phyloP scores from a whole-genome alignment of 2,329 filamentous ascomycete species.

The Sporothrix euskadiensis region DNA sequence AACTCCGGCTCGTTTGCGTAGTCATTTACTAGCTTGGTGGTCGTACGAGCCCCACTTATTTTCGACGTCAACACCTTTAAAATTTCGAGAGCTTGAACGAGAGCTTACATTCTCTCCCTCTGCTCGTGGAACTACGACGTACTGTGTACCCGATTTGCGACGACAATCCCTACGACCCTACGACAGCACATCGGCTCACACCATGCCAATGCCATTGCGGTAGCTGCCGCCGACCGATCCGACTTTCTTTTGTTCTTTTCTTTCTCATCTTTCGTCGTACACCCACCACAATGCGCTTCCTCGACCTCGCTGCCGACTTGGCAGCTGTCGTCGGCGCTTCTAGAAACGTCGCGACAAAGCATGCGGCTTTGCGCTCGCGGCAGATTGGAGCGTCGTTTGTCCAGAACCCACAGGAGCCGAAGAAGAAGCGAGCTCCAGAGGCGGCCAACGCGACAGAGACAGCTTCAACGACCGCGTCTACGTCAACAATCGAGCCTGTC shows the following conservation, averaged over 20 bases:
- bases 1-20: background rate
- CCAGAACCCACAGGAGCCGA: background rate
- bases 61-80: constrained; percentile 7
- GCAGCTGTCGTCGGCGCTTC: constrained; percentile 70
- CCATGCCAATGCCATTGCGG: constrained; percentile 7
- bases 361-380: constrained; percentile 57
- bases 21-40: background rate
- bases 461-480: background rate
- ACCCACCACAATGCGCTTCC: constrained; percentile 54
- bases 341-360: constrained; percentile 64
- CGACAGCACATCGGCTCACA: background rate
- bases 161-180: background rate
- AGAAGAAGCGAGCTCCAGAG: background rate
- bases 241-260: background rate
- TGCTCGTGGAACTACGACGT: background rate
- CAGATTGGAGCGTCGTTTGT: constrained; percentile 45
- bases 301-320: constrained; percentile 67
- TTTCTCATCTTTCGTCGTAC: too few relatives aligned
- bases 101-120: background rate
- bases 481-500: background rate
- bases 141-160: background rate
- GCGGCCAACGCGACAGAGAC: background rate
- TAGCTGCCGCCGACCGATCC: background rate
- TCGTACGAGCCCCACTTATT: constrained; percentile 22
- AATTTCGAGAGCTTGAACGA: constrained; percentile 14